Conservation (phyloP, 2,329 filamentous ascomycete genomes). For the Colletotrichum acutatum region DNA sequence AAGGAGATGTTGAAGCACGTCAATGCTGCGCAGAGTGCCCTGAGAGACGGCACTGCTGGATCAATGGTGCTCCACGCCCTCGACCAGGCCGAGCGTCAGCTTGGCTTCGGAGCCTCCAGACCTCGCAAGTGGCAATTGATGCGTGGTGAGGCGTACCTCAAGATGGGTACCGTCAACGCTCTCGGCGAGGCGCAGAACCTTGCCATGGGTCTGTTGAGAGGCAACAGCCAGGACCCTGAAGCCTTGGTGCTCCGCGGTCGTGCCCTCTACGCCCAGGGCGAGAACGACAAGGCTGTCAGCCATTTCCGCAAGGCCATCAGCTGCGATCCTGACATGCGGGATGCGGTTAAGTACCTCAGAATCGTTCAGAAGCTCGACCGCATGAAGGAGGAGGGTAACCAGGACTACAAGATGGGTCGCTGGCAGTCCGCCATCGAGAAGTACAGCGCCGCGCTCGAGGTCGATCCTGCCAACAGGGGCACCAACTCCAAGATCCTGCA, state of each 20-base stretch:
- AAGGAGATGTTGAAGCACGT: conserved; percentile 87
- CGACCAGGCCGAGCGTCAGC: conserved; percentile 85
- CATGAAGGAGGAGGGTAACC: conserved; percentile 94
- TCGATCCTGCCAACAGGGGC: conserved; percentile 89
- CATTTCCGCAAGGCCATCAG: conserved; percentile 90
- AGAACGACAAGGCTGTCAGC: conserved; percentile 93
- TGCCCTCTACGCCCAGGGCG: conserved; percentile 88
- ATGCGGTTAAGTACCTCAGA: conserved; percentile 88
- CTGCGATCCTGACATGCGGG: conserved; percentile 91
- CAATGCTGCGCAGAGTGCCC: conserved; percentile 79
- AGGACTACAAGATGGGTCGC: conserved; percentile 85
- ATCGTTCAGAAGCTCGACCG: conserved; percentile 92
- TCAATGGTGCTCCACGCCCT: conserved; percentile 94
- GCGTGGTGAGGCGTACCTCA: conserved; percentile 90
- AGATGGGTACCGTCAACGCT: conserved; percentile 90
- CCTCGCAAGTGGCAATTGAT: conserved; percentile 95
- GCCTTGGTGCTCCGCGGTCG: conserved; percentile 90
- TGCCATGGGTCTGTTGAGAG: conserved; percentile 85
- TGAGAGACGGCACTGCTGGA: conserved; percentile 79
- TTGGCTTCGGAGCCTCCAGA: conserved; percentile 79
- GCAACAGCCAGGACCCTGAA: conserved; percentile 92
- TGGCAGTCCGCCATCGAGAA: conserved; percentile 85
- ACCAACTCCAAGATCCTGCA: conserved; percentile 96
- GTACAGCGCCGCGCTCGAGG: conserved; percentile 83
- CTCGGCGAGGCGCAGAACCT: conserved; percentile 93